A percentile compares a stretch with the other conserved stretches of the same genome.
Evolutionary conservation across 2,329 filamentous ascomycete genomes (phyloP).

Genomic region (Pestalotiopsis sp.): DNA sequence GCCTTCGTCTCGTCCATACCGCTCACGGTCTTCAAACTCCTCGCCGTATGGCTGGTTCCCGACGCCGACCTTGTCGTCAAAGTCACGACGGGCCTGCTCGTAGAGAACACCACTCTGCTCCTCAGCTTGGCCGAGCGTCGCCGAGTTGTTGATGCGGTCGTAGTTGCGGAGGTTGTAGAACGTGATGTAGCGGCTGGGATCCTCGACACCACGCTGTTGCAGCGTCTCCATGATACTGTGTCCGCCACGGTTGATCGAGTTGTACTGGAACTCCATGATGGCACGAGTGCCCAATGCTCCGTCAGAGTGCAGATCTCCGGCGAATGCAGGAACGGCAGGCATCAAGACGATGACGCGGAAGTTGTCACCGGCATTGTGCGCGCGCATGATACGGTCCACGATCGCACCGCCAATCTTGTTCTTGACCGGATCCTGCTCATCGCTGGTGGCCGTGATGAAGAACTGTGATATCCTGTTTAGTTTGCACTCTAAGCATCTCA

Average conservation of each 20-base stretch:
- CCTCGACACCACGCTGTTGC: constrained; percentile 62
- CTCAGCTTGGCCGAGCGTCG: constrained; percentile 63
- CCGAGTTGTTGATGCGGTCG: constrained; percentile 76
- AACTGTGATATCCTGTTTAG: constrained; percentile 52
- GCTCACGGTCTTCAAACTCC: constrained; percentile 32
- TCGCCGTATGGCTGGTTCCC: constrained; percentile 31
- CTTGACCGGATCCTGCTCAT: constrained; percentile 70
- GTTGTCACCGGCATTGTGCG: constrained; percentile 63
- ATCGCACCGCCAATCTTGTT: constrained; percentile 82
- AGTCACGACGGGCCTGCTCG: constrained; percentile 63
- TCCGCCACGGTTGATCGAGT: constrained; percentile 76
- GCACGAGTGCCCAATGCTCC: constrained; percentile 76
- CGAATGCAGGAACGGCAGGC: constrained; percentile 80
- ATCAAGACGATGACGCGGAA: constrained; percentile 81
- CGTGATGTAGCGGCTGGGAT: constrained; percentile 74
- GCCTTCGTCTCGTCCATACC: neutral
- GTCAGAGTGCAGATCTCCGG: constrained; percentile 75
- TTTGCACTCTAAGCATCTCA: neutral
- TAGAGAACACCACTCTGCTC: constrained; percentile 67
- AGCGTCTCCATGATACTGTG: constrained; percentile 78
- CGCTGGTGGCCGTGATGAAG: constrained; percentile 80
- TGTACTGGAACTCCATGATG: constrained; percentile 85
- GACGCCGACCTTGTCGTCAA: constrained; percentile 47
- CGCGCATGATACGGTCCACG: constrained; percentile 75
- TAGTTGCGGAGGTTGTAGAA: constrained; percentile 88